These are phyloP conservation scores for Sporothrix schenckii DNA, from an alignment of 2,329 filamentous ascomycete genomes.

Conservation along the genomic window DNA sequence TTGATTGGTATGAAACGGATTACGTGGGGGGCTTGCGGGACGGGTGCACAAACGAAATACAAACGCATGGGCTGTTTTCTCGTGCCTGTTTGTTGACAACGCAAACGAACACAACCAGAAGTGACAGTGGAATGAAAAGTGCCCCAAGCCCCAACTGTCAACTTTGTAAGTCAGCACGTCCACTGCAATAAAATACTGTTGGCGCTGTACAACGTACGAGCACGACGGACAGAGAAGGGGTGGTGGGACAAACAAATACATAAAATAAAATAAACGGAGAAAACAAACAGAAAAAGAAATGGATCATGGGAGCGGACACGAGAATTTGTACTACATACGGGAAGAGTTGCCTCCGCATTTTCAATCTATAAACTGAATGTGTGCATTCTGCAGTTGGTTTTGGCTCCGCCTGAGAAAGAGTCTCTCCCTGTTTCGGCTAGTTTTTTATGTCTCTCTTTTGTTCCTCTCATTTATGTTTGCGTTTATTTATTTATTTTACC, in stretches of 20 bases:
- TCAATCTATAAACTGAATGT: background rate
- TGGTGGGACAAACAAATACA: background rate
- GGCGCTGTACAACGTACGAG: background rate
- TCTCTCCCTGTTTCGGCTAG: background rate
- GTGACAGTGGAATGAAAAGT: background rate
- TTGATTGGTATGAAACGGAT: slow-evolving; percentile 19
- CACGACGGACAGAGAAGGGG: background rate
- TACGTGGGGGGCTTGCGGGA: slow-evolving; percentile 10
- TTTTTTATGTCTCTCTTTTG: background rate
- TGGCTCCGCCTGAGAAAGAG: background rate
- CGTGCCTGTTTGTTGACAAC: slow-evolving; percentile 4
- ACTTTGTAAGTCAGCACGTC: background rate
- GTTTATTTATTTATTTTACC: background rate
- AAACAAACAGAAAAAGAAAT: background rate
- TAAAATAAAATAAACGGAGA: background rate
- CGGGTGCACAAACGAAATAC: slow-evolving; percentile 19
- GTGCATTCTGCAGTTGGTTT: background rate
- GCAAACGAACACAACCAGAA: background rate
- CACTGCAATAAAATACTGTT: slow-evolving; percentile 14
- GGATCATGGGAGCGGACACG: background rate
- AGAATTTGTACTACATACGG: slow-evolving; percentile 22
- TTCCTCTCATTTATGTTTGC: background rate
- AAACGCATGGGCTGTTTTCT: slow-evolving; percentile 12
- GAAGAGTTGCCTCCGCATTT: slow-evolving; percentile 28
- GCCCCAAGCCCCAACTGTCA: background rate